Conservation (phyloP, 2,329 filamentous ascomycete species). For the Aspergillus puulaauensis region DNA sequence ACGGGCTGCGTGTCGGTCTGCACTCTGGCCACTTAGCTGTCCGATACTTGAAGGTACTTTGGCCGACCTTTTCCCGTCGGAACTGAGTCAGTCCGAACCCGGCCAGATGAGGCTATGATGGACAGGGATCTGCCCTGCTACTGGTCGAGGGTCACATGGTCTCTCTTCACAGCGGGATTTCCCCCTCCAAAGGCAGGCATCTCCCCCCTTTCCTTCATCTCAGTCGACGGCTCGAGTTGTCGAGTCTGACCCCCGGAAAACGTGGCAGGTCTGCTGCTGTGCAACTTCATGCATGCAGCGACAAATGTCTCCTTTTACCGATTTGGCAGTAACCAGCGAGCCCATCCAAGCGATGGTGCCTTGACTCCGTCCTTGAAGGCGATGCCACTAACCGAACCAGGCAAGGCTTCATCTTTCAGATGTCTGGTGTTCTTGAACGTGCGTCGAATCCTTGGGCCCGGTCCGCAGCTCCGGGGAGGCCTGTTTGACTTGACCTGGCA, state of each 20-base stretch:
- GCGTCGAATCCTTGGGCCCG: not conserved
- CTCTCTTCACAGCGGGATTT: not conserved
- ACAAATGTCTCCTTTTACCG: not conserved
- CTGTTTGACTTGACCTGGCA: not conserved
- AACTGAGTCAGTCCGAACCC: not conserved
- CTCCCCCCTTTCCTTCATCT: not conserved
- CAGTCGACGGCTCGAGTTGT: not conserved
- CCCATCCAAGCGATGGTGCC: not conserved
- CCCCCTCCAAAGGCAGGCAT: not conserved
- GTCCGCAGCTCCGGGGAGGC: not conserved
- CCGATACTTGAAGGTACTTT: not conserved
- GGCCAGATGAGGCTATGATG: not conserved
- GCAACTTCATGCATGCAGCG: conserved; percentile 6
- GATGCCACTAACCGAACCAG: conserved; percentile 4
- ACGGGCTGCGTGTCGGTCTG: not conserved
- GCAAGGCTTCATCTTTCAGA: conserved; percentile 3
- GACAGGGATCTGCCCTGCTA: not conserved
- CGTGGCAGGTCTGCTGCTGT: conserved; percentile 9
- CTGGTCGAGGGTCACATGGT: not conserved
- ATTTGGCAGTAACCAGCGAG: not conserved
- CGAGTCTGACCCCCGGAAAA: conserved; percentile 10
- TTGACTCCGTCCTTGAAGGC: not conserved
- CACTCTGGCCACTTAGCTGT: not conserved
- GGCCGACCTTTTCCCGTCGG: not conserved
- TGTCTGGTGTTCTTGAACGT: not conserved